A percentile compares a stretch with the other conserved stretches of the same genome.
Conservation (phyloP, 139 green algal species). For the Volvox reticuliferus region DNA sequence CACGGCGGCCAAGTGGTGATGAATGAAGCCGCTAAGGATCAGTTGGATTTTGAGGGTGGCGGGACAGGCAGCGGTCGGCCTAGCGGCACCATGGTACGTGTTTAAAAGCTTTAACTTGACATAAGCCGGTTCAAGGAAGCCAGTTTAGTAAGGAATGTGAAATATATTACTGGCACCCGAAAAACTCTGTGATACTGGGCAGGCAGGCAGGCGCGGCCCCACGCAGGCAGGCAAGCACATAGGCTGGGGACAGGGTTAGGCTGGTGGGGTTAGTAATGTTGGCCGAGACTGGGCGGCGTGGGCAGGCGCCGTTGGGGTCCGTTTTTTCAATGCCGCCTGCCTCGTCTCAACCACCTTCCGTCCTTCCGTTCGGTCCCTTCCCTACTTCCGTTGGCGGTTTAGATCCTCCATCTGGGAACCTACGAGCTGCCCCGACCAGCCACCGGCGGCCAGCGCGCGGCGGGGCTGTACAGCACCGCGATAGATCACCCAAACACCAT, state of each 20-base stretch:
- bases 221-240: too few species aligned
- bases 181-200: too few species aligned
- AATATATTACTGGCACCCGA: too few species aligned
- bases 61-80: neutral
- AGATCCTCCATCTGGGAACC: conserved; percentile 15
- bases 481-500: neutral
- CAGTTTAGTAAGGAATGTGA: too few species aligned
- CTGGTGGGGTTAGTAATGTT: too few species aligned
- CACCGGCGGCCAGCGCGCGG: neutral
- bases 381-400: neutral
- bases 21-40: neutral
- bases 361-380: neutral
- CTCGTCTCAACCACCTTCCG: neutral
- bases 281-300: too few species aligned
- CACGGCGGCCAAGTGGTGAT: conserved; percentile 30
- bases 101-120: neutral
- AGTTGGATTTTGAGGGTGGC: neutral
- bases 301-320: too few species aligned
- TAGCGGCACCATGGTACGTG: neutral
- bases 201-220: too few species aligned
- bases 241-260: too few species aligned
- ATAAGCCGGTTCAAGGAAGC: too few species aligned
- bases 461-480: neutral
- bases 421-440: neutral
- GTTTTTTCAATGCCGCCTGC: too few species aligned